phyloP scores from a whole-genome alignment of 306 rosid species.

The Cicer arietinum region DNA sequence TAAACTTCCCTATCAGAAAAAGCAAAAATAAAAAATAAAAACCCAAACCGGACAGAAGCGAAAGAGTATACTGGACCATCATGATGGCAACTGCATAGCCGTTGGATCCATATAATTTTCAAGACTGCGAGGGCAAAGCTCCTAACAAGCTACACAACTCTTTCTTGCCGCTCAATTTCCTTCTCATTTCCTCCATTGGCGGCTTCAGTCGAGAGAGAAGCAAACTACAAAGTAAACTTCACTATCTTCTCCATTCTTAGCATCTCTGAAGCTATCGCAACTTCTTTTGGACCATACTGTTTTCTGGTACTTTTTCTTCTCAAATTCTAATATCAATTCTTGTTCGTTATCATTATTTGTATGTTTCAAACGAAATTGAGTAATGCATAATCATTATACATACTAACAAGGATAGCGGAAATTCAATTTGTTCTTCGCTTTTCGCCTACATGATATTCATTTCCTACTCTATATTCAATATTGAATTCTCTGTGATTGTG shows the following conservation, averaged over 20 bases:
- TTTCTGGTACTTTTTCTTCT: slow-evolving; percentile 35
- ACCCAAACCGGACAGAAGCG: not conserved
- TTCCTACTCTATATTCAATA: not conserved
- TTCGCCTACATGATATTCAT: slow-evolving; percentile 16
- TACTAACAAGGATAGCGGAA: not conserved
- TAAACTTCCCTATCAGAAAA: not conserved
- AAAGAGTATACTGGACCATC: not conserved
- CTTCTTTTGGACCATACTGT: slow-evolving; percentile 3
- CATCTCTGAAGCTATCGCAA: slow-evolving; percentile 3
- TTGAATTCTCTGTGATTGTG: not conserved
- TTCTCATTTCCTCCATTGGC: slow-evolving; percentile 11
- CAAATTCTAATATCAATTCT: not conserved
- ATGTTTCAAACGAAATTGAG: too few relatives aligned
- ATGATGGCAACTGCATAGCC: slow-evolving; percentile 10
- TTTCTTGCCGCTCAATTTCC: slow-evolving; percentile 49
- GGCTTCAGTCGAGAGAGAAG: slow-evolving; percentile 30
- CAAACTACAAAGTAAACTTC: slow-evolving; percentile 15
- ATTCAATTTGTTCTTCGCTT: slow-evolving; percentile 27
- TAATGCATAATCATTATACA: too few relatives aligned
- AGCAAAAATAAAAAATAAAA: too few relatives aligned
- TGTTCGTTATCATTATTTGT: not conserved
- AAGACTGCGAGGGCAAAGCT: too few relatives aligned
- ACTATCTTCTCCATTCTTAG: slow-evolving; percentile 12
- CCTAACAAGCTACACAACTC: not conserved
- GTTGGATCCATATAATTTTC: slow-evolving; percentile 18